These are phyloP conservation scores for Scheffersomyces quercinus DNA, from an alignment of 1,139 yeast genomes.

Conservation along the genomic window DNA sequence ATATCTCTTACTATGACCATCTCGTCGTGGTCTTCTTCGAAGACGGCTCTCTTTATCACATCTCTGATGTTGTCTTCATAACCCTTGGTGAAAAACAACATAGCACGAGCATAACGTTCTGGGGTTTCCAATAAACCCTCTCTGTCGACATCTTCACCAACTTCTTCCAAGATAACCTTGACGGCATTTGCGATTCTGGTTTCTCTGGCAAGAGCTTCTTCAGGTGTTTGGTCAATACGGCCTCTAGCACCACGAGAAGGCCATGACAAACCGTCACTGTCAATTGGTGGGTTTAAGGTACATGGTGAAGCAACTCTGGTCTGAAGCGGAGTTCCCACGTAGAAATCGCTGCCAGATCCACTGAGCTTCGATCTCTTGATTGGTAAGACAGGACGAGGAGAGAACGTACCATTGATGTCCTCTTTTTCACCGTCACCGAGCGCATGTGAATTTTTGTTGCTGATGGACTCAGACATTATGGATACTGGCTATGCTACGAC, in stretches of 20 bases:
- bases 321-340: slow-evolving; percentile 50
- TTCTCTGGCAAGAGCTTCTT: slow-evolving; percentile 64
- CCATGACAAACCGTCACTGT: slow-evolving; percentile 91
- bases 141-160: slow-evolving; percentile 88
- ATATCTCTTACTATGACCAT: slow-evolving; percentile 98
- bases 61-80: slow-evolving; percentile 90
- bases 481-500: too few species aligned
- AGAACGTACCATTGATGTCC: slow-evolving; percentile 16
- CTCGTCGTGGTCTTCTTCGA: slow-evolving; percentile 98
- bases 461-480: too few species aligned
- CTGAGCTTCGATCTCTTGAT: slow-evolving; percentile 24
- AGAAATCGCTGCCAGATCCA: slow-evolving; percentile 7
- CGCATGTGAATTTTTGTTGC: too few species aligned
- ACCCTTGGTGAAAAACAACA: slow-evolving; percentile 94
- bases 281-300: slow-evolving; percentile 82
- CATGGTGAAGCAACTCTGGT: slow-evolving; percentile 84
- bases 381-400: slow-evolving; percentile 27
- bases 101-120: slow-evolving; percentile 92
- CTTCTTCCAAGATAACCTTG: slow-evolving; percentile 72
- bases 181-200: slow-evolving; percentile 83
- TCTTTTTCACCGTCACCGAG: neutral
- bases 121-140: slow-evolving; percentile 96
- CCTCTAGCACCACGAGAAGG: slow-evolving; percentile 86
- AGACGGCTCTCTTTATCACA: slow-evolving; percentile 91
- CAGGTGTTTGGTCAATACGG: slow-evolving; percentile 66